These are phyloP conservation scores for Phytophthora litchii DNA, from an alignment of 352 stramenopile species.

Conservation along the genomic window DNA sequence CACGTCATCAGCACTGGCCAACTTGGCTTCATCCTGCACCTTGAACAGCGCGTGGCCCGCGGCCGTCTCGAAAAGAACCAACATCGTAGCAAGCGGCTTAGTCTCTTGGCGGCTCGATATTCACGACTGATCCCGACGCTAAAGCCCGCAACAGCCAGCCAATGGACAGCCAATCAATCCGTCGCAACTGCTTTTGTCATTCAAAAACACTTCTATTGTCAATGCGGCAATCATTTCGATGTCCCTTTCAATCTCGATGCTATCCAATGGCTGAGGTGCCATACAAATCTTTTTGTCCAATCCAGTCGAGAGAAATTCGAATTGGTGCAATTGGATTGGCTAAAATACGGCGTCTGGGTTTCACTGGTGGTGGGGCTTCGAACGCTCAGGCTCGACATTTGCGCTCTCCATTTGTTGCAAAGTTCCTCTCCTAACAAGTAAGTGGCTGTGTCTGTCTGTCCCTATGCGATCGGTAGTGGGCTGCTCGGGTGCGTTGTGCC, in stretches of 20 bases:
- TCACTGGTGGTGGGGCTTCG: slow-evolving; percentile 51
- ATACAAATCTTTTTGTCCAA: slow-evolving; percentile 33
- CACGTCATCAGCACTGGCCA: slow-evolving; percentile 90
- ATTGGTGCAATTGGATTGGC: not conserved
- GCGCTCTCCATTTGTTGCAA: slow-evolving; percentile 80
- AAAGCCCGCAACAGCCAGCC: slow-evolving; percentile 16
- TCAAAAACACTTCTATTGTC: no score
- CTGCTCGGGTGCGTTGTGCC: slow-evolving; percentile 8
- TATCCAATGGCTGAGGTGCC: slow-evolving; percentile 44
- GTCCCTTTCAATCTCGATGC: slow-evolving; percentile 18
- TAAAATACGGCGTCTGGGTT: slow-evolving; percentile 9
- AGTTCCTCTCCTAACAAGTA: slow-evolving; percentile 88
- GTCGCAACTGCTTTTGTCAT: no score
- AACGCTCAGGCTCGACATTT: not conserved
- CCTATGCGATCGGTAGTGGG: slow-evolving; percentile 15
- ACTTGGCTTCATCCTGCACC: slow-evolving; percentile 95
- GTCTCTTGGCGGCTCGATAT: slow-evolving; percentile 26
- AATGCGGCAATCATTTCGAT: no score
- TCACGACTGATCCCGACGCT: slow-evolving; percentile 38
- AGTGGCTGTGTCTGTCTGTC: slow-evolving; percentile 39
- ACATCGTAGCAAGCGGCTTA: slow-evolving; percentile 73
- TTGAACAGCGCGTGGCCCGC: slow-evolving; percentile 99
- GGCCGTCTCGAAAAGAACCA: slow-evolving; percentile 99
- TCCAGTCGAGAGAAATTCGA: not conserved
- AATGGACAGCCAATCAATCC: slow-evolving; percentile 25